Evolutionary conservation across 202 grass and related monocot genomes (phyloP).

Genomic region (Digitaria exilis): DNA sequence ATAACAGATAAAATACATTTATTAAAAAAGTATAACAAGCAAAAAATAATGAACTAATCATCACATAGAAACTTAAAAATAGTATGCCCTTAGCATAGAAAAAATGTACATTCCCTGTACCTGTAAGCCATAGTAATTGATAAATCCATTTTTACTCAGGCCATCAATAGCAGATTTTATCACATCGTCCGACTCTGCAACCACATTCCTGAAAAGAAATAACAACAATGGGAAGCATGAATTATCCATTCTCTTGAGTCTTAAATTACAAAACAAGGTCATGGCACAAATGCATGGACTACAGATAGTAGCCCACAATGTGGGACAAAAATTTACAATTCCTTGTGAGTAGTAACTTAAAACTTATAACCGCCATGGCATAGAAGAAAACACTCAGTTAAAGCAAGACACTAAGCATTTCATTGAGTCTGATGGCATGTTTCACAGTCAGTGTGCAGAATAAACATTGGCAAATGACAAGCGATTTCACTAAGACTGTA

Average conservation of each 20-base stretch:
- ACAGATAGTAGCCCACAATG: constrained; percentile 9
- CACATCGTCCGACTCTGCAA: constrained; percentile 64
- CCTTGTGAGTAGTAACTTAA: constrained; percentile 9
- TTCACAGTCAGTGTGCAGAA: neutral
- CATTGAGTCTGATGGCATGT: neutral
- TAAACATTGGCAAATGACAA: constrained; percentile 21
- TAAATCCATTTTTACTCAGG: constrained; percentile 74
- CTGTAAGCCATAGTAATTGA: constrained; percentile 97
- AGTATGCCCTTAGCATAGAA: neutral
- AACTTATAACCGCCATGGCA: neutral
- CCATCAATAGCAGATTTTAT: constrained; percentile 73
- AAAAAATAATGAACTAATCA: constrained; percentile 9
- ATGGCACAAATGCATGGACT: neutral
- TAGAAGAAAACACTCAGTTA: constrained; percentile 11
- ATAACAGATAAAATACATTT: constrained; percentile 12
- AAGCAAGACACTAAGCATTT: constrained; percentile 1
- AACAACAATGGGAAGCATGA: constrained; percentile 40
- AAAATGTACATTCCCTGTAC: constrained; percentile 40
- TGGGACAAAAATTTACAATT: neutral
- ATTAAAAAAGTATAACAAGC: neutral
- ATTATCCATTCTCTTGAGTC: constrained; percentile 21
- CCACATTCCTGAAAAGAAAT: constrained; percentile 62
- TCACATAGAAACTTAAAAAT: neutral
- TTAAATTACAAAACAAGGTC: constrained; percentile 19
- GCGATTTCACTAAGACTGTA: neutral